Percentiles rank a stretch among this genome's conserved stretches.
These are phyloP conservation scores for Trichosporon sp. DNA, from an alignment of 1,284 basidiomycete species.

Conservation along the genomic window DNA sequence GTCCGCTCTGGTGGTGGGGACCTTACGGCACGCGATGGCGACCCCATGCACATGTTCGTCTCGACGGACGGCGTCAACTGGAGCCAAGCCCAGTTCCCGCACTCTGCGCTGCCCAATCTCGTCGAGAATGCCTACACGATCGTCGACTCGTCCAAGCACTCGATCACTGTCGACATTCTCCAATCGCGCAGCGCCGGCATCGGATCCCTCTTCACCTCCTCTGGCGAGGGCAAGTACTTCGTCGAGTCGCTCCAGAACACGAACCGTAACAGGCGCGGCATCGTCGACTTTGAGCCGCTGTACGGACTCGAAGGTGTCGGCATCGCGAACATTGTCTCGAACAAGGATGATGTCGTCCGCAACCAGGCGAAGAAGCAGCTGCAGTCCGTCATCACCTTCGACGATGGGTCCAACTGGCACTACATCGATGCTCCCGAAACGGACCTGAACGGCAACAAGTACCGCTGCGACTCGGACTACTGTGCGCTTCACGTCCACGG, in stretches of 20 bases:
- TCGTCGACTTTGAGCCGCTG: conserved; percentile 88
- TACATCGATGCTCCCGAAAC: conserved; percentile 66
- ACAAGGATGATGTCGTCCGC: conserved; percentile 72
- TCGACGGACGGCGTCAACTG: conserved; percentile 72
- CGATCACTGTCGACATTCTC: conserved; percentile 87
- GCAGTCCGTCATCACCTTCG: conserved; percentile 76
- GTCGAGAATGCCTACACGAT: conserved; percentile 74
- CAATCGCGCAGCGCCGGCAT: conserved; percentile 65
- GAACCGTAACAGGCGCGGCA: conserved; percentile 78
- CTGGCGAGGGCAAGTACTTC: conserved; percentile 91
- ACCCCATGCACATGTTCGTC: conserved; percentile 64
- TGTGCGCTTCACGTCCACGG: conserved; percentile 90
- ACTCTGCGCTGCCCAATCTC: conserved; percentile 42
- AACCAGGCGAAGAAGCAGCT: conserved; percentile 62
- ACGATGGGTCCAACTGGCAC: conserved; percentile 82
- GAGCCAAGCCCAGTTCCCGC: conserved; percentile 50
- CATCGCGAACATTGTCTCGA: conserved; percentile 78
- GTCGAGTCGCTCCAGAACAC: conserved; percentile 86
- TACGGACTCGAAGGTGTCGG: conserved; percentile 91
- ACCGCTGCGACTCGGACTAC: conserved; percentile 48
- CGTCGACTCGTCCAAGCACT: conserved; percentile 86
- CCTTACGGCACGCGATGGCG: neutral
- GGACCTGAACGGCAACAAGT: conserved; percentile 47
- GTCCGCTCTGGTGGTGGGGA: conserved; percentile 6
- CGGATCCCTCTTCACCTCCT: conserved; percentile 89